Percentiles rank a stretch among this genome's conserved stretches.
These are phyloP conservation scores for Myxozyma melibiosi DNA, from an alignment of 805 yeast species.

Conservation along the genomic window DNA sequence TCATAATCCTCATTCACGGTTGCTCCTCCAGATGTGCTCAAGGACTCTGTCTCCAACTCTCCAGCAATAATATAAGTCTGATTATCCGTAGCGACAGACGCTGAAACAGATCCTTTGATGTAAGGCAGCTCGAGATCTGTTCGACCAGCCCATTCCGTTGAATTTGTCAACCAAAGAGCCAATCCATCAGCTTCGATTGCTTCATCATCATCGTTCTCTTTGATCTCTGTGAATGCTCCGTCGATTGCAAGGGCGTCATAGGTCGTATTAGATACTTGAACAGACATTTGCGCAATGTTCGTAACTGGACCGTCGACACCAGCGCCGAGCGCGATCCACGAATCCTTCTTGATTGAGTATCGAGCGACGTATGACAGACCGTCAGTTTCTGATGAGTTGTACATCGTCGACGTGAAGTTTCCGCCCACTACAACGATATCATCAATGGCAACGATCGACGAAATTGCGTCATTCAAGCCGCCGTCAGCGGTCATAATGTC, in stretches of 20 bases:
- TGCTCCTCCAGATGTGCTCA: constrained; percentile 22
- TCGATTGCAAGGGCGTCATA: constrained; percentile 36
- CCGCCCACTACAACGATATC: constrained; percentile 51
- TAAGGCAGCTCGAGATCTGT: constrained; percentile 20
- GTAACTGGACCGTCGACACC: constrained; percentile 36
- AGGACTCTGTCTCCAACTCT: constrained; percentile 10
- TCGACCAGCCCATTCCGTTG: constrained; percentile 20
- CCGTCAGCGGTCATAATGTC: constrained; percentile 39
- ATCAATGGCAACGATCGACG: constrained; percentile 41
- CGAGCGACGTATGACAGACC: constrained; percentile 22
- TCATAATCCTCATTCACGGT: not conserved
- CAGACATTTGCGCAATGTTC: constrained; percentile 6
- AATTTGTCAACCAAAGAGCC: constrained; percentile 33
- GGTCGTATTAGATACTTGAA: constrained; percentile 11
- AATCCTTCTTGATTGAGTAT: constrained; percentile 15
- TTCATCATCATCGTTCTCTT: not conserved
- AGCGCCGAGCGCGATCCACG: constrained; percentile 17
- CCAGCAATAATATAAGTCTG: constrained; percentile 24
- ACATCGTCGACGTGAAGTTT: constrained; percentile 46
- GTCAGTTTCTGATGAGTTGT: constrained; percentile 28
- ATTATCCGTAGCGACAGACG: constrained; percentile 12
- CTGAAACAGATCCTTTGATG: constrained; percentile 16
- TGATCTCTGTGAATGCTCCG: constrained; percentile 34
- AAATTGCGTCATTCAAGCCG: constrained; percentile 48
- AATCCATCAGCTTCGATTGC: constrained; percentile 25